A percentile compares a stretch with the other conserved stretches of the same genome.
Evolutionary conservation across 106 monocot genomes (phyloP).

Genomic region (Dactylorhiza incarnata): DNA sequence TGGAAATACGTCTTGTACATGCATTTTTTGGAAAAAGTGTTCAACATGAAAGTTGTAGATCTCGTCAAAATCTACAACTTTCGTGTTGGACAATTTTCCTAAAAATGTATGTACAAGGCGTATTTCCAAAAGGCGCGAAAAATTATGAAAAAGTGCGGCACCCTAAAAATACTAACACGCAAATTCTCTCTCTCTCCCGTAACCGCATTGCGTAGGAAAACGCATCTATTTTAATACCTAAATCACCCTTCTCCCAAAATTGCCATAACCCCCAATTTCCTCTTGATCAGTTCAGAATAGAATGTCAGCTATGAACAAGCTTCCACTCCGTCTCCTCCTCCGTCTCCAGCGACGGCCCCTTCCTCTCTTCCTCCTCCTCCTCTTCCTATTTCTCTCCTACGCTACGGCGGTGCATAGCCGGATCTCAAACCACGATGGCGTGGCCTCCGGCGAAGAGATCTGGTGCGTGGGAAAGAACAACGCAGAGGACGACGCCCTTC

Average conservation of each 20-base stretch:
- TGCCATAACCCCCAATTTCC: not conserved
- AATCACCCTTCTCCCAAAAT: not conserved
- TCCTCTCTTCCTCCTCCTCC: not conserved
- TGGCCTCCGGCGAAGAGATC: slow-evolving; percentile 16
- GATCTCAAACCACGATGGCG: not conserved
- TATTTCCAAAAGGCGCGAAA: no score
- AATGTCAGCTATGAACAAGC: not conserved
- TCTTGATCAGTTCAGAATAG: not conserved
- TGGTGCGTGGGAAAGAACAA: slow-evolving; percentile 99
- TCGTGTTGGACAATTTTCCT: no score
- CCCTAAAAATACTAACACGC: no score
- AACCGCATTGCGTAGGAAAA: not conserved
- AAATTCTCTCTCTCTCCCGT: not conserved
- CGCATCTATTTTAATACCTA: not conserved
- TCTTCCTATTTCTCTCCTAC: not conserved
- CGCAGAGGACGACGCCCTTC: slow-evolving; percentile 68
- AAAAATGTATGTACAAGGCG: no score
- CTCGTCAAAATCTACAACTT: no score
- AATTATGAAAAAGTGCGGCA: no score
- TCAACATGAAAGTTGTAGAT: no score
- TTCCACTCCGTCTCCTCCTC: not conserved
- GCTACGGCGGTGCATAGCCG: not conserved
- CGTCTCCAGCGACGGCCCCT: not conserved
- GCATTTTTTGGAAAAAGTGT: no score
- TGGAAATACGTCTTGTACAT: no score